These are phyloP conservation scores for Zygosaccharomyces kombuchaensis DNA, from an alignment of 805 yeast genomes.

Conservation along the genomic window DNA sequence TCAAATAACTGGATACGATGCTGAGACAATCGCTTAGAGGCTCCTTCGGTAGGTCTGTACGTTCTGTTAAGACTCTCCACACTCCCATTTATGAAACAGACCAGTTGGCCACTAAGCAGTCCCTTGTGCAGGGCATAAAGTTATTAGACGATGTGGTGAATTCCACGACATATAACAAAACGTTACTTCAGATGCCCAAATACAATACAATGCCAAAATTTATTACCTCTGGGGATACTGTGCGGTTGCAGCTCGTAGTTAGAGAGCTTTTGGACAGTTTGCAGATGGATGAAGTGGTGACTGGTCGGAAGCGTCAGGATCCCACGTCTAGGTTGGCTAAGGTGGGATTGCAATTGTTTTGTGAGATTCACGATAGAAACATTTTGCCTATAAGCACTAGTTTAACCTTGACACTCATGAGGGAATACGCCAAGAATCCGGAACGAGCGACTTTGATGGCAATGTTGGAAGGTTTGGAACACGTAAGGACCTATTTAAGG, in stretches of 20 bases:
- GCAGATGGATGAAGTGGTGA: constrained; percentile 19
- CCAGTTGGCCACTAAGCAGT: constrained; percentile 11
- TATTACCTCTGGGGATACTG: constrained; percentile 20
- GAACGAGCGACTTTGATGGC: constrained; percentile 15
- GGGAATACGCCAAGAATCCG: constrained; percentile 19
- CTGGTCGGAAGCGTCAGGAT: constrained; percentile 6
- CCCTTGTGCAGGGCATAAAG: constrained; percentile 18
- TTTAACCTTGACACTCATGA: constrained; percentile 17
- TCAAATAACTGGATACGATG: background rate
- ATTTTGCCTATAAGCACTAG: constrained; percentile 22
- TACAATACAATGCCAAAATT: constrained; percentile 24
- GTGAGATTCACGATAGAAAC: constrained; percentile 19
- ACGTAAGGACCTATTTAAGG: constrained; percentile 15
- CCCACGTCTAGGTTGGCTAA: constrained; percentile 20
- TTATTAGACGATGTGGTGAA: constrained; percentile 21
- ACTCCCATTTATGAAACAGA: constrained; percentile 24
- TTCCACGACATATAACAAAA: constrained; percentile 21
- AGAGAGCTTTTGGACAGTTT: constrained; percentile 20
- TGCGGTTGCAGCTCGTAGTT: constrained; percentile 19
- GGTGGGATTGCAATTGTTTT: constrained; percentile 28
- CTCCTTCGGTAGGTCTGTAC: background rate
- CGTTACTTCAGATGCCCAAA: constrained; percentile 24
- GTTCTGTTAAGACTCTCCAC: constrained; percentile 27
- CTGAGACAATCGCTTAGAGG: background rate
- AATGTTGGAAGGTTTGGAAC: constrained; percentile 13